These are phyloP conservation scores for Parastagonospora nodorum DNA, from an alignment of 2,329 filamentous ascomycete genomes.

Conservation along the genomic window DNA sequence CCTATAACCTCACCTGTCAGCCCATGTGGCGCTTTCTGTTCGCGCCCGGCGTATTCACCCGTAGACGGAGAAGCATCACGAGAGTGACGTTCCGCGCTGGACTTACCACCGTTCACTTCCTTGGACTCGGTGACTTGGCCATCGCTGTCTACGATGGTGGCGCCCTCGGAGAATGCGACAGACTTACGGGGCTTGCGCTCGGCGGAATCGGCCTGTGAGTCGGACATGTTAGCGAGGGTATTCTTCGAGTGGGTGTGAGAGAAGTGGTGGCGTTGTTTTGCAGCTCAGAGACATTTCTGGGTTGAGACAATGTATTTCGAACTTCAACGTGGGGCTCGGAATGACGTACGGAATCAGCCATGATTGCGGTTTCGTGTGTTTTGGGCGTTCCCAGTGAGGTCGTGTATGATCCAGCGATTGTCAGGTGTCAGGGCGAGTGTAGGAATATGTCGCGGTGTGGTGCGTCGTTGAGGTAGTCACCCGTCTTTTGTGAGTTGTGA, in stretches of 20 bases:
- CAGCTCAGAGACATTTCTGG: neutral
- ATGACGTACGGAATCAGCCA: conserved; percentile 55
- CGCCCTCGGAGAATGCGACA: conserved; percentile 88
- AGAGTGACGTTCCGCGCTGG: conserved; percentile 77
- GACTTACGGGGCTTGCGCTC: conserved; percentile 85
- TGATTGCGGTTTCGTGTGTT: conserved; percentile 51
- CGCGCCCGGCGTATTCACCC: conserved; percentile 24
- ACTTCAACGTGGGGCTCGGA: conserved; percentile 26
- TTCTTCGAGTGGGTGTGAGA: neutral
- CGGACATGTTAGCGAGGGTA: conserved; percentile 24
- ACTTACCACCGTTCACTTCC: conserved; percentile 73
- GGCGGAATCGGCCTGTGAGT: conserved; percentile 49
- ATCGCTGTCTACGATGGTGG: conserved; percentile 86
- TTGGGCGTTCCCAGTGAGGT: conserved; percentile 5
- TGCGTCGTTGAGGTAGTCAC: neutral
- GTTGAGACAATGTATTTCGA: conserved; percentile 22
- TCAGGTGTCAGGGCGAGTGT: conserved; percentile 1
- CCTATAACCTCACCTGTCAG: conserved; percentile 31
- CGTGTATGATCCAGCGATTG: neutral
- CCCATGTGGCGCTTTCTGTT: conserved; percentile 7
- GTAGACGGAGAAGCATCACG: conserved; percentile 22
- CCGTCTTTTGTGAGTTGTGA: conserved; percentile 22
- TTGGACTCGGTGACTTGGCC: conserved; percentile 80
- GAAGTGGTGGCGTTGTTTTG: neutral
- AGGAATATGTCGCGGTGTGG: neutral